phyloP scores from a whole-genome alignment of 805 yeast species.

The Metschnikowia chrysomelidarum region DNA sequence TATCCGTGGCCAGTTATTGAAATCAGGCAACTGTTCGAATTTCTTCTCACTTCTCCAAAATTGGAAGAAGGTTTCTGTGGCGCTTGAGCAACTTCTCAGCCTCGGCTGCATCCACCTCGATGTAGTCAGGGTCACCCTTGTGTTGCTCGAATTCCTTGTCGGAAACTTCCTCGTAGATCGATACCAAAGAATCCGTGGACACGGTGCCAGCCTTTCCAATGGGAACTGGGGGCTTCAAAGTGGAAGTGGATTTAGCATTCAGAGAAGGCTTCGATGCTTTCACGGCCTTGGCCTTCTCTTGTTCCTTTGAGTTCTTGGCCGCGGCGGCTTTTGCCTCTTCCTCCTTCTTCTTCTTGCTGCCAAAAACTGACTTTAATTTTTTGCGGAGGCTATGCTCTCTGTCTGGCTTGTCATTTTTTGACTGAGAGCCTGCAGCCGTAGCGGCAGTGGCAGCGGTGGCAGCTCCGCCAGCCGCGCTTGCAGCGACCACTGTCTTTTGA shows the following conservation, averaged over 20 bases:
- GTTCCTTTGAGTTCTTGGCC: too few relatives aligned
- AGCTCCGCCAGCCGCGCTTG: not conserved
- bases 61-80: slow-evolving; percentile 11
- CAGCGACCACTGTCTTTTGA: not conserved
- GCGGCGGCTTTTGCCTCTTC: slow-evolving; percentile 1
- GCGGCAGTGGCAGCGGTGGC: slow-evolving; percentile 1
- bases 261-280: slow-evolving; percentile 1
- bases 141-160: slow-evolving; percentile 46
- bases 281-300: slow-evolving; percentile 2
- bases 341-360: slow-evolving; percentile 12
- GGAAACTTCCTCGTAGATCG: slow-evolving; percentile 47
- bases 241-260: slow-evolving; percentile 11
- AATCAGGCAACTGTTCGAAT: too few relatives aligned
- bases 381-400: slow-evolving; percentile 19
- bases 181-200: slow-evolving; percentile 18
- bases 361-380: slow-evolving; percentile 20
- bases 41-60: slow-evolving; percentile 2
- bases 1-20: slow-evolving; percentile 2
- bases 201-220: slow-evolving; percentile 11
- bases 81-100: slow-evolving; percentile 18
- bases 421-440: slow-evolving; percentile 1
- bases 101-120: slow-evolving; percentile 30
- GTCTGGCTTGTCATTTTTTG: slow-evolving; percentile 5
- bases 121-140: slow-evolving; percentile 48
- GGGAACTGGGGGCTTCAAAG: slow-evolving; percentile 10